Evolutionary conservation across 345 rosid species (phyloP).

Genomic region (Populus davidiana): DNA sequence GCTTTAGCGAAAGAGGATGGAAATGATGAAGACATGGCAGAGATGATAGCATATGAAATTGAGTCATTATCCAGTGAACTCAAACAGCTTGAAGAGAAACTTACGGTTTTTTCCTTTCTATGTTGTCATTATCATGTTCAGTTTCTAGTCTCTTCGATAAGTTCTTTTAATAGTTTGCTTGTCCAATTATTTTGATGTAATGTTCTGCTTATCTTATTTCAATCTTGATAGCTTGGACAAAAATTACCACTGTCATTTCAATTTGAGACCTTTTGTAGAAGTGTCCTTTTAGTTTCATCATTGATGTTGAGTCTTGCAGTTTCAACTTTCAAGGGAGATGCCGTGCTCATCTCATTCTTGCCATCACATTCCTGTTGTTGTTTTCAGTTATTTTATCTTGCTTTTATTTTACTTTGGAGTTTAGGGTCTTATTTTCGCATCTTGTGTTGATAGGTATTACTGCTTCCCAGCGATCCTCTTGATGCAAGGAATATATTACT

Average conservation of each 20-base stretch:
- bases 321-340: background rate
- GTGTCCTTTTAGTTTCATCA: background rate
- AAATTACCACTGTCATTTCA: background rate
- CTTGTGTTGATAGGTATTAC: conserved; percentile 45
- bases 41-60: conserved; percentile 84
- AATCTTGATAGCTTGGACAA: background rate
- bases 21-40: conserved; percentile 86
- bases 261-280: background rate
- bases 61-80: conserved; percentile 58
- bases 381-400: background rate
- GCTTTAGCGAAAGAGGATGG: conserved; percentile 73
- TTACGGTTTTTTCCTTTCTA: conserved; percentile 53
- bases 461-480: conserved; percentile 88
- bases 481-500: conserved; percentile 96
- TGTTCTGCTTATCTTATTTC: background rate
- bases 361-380: conserved; percentile 1
- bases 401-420: no score
- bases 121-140: background rate
- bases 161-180: background rate
- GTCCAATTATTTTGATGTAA: background rate
- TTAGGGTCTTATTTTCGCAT: background rate
- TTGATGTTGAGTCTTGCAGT: background rate
- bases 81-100: conserved; percentile 71
- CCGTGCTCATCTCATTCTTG: background rate
- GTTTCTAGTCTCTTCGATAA: background rate